Conservation (phyloP, 2,329 filamentous ascomycete genomes). For the Aureobasidium leucospermi region DNA sequence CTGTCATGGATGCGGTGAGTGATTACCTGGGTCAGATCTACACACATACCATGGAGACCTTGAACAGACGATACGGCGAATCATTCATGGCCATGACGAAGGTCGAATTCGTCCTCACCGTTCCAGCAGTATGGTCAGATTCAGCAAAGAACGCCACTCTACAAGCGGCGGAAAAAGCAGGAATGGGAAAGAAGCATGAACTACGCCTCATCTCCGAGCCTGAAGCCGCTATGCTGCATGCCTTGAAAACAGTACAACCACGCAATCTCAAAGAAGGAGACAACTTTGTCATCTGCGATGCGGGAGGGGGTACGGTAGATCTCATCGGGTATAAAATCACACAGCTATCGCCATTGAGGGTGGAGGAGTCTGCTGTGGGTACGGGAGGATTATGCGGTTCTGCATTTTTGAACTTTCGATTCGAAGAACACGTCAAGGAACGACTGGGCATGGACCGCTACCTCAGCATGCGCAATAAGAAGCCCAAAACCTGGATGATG, state of each 20-base stretch:
- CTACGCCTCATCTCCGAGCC: conserved; percentile 76
- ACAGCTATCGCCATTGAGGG: conserved; percentile 62
- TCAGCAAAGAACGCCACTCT: conserved; percentile 75
- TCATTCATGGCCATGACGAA: conserved; percentile 47
- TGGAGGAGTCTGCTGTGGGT: conserved; percentile 74
- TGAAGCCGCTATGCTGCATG: conserved; percentile 73
- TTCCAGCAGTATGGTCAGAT: conserved; percentile 78
- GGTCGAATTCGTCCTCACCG: conserved; percentile 73
- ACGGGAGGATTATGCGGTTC: conserved; percentile 73
- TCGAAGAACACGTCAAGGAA: conserved; percentile 66
- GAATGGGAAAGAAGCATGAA: conserved; percentile 57
- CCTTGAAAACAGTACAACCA: conserved; percentile 70
- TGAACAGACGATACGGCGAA: conserved; percentile 62
- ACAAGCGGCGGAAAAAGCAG: conserved; percentile 68
- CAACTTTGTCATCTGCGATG: conserved; percentile 53
- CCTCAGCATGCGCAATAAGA: conserved; percentile 69
- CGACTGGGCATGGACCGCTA: conserved; percentile 45
- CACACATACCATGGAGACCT: conserved; percentile 69
- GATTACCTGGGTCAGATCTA: conserved; percentile 74
- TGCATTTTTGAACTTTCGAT: conserved; percentile 72
- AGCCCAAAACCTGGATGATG: conserved; percentile 68
- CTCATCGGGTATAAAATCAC: conserved; percentile 72
- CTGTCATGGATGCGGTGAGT: conserved; percentile 69
- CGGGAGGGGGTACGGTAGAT: conserved; percentile 57
- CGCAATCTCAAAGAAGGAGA: conserved; percentile 63